Conservation (phyloP, 805 yeast genomes). For the Saccharomycopsis fibuligera region DNA sequence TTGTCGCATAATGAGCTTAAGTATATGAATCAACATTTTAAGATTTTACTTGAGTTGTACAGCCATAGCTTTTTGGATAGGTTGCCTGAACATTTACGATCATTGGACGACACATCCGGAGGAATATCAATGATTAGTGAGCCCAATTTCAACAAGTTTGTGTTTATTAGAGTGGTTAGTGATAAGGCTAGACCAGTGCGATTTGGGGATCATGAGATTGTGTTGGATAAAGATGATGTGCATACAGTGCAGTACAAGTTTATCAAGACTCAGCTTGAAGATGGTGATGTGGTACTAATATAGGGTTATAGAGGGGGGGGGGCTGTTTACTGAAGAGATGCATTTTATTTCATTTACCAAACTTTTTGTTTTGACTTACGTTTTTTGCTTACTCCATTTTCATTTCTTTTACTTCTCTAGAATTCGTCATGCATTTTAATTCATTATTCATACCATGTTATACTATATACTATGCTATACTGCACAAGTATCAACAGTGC, state of each 20-base stretch:
- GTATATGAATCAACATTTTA: constrained; percentile 66
- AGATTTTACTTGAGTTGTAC: constrained; percentile 57
- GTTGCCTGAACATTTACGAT: constrained; percentile 63
- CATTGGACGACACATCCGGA: constrained; percentile 69
- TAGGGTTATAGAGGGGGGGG: constrained; percentile 6
- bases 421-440: no score
- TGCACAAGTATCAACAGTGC: no score
- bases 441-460: no score
- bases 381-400: no score
- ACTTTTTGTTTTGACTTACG: no score
- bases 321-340: not conserved
- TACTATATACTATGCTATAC: no score
- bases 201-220: constrained; percentile 20
- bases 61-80: constrained; percentile 57
- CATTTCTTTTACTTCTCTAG: not conserved
- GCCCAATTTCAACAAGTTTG: constrained; percentile 74
- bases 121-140: constrained; percentile 67
- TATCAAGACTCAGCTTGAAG: constrained; percentile 15
- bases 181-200: constrained; percentile 13
- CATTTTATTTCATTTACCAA: no score
- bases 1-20: constrained; percentile 55
- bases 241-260: constrained; percentile 20
- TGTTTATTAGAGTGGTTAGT: constrained; percentile 42
- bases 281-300: constrained; percentile 19
- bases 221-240: constrained; percentile 19